These are phyloP conservation scores for Nannochloropsis salina DNA, from an alignment of 108 stramenopile species.

Conservation along the genomic window DNA sequence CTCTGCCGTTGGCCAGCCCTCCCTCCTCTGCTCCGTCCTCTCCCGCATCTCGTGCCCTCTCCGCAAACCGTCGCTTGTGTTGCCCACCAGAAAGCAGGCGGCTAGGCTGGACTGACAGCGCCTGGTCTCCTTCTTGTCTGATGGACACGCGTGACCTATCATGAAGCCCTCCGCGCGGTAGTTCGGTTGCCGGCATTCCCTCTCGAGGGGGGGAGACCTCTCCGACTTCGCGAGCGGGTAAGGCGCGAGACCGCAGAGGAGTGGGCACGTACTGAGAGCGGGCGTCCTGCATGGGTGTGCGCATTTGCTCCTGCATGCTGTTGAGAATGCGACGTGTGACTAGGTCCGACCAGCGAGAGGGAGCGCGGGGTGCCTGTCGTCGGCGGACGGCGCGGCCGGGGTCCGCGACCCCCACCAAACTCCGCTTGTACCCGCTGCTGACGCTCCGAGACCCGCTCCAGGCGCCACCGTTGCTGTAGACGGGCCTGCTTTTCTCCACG, in stretches of 20 bases:
- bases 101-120: not conserved
- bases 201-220: not conserved
- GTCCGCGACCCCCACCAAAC: not conserved
- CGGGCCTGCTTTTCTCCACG: not conserved
- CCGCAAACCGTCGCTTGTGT: not conserved
- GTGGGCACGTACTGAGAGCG: not conserved
- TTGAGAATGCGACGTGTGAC: not conserved
- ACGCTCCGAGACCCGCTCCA: not conserved
- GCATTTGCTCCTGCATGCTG: conserved; percentile 19
- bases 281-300: conserved; percentile 13
- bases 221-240: conserved; percentile 8
- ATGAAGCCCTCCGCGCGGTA: not conserved
- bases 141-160: not conserved
- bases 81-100: not conserved
- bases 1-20: not conserved
- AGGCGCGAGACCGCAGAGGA: not conserved
- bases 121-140: not conserved
- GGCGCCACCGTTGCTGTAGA: not conserved
- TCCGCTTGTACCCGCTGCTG: not conserved
- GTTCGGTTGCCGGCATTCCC: not conserved
- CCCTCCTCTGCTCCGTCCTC: not conserved
- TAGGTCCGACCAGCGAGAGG: conserved; percentile 11
- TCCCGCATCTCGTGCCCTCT: not conserved
- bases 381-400: not conserved
- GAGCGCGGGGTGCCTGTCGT: conserved; percentile 13